A percentile compares a stretch with the other conserved stretches of the same genome.
These are phyloP conservation scores for Mortierella sp. DNA, from an alignment of 371 early-diverging fungal species.

Conservation along the genomic window DNA sequence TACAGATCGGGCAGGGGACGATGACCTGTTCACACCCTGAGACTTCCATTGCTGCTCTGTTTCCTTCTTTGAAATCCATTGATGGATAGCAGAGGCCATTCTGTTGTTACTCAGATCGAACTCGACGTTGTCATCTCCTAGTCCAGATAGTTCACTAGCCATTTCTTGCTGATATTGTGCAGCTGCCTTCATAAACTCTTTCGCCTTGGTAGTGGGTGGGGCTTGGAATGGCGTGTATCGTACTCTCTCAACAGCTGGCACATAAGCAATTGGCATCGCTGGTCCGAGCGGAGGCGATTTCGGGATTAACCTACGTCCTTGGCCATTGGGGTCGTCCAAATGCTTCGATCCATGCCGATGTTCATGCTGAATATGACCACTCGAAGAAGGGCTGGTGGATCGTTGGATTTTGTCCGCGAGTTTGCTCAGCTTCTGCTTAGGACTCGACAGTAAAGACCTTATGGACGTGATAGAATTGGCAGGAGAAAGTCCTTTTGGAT, in stretches of 20 bases:
- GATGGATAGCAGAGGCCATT: constrained; percentile 50
- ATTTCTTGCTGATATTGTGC: constrained; percentile 45
- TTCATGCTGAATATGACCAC: constrained; percentile 38
- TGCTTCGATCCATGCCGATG: constrained; percentile 35
- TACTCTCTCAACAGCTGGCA: constrained; percentile 63
- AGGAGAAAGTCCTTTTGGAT: constrained; percentile 33
- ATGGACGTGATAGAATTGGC: constrained; percentile 53
- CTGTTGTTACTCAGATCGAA: constrained; percentile 36
- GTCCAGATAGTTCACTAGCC: constrained; percentile 28
- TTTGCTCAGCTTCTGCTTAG: constrained; percentile 36
- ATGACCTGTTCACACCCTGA: constrained; percentile 3
- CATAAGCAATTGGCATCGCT: constrained; percentile 60
- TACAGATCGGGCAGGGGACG: constrained; percentile 14
- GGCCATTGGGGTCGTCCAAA: constrained; percentile 26
- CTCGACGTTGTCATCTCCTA: constrained; percentile 34
- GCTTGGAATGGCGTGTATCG: constrained; percentile 56
- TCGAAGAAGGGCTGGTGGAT: constrained; percentile 54
- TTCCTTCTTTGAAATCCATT: constrained; percentile 50
- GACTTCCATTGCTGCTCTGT: constrained; percentile 18
- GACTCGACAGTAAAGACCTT: constrained; percentile 30
- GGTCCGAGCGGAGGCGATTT: constrained; percentile 60
- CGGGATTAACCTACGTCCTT: constrained; percentile 40
- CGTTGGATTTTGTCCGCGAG: constrained; percentile 54
- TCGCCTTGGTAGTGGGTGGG: constrained; percentile 52
- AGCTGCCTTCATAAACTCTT: constrained; percentile 48